Evolutionary conservation across 805 yeast species (phyloP).

Genomic region (Kodamaea laetipori): DNA sequence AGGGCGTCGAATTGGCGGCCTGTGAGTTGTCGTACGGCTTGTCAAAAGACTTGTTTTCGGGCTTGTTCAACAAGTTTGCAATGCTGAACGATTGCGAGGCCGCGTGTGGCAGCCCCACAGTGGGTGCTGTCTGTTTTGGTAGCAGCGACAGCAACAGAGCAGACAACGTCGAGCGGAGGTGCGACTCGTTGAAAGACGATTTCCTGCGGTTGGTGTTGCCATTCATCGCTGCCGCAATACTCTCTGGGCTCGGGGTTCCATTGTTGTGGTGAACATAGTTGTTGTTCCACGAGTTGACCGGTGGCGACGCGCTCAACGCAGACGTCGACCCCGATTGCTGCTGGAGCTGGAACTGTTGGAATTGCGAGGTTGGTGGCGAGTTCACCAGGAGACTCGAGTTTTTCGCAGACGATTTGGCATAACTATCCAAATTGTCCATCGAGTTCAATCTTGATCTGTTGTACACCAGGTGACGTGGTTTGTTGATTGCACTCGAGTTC

Average conservation of each 20-base stretch:
- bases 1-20: slow-evolving; percentile 15
- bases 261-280: slow-evolving; percentile 17
- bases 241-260: slow-evolving; percentile 14
- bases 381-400: slow-evolving; percentile 36
- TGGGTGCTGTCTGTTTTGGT: slow-evolving; percentile 8
- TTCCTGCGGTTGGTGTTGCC: slow-evolving; percentile 26
- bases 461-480: slow-evolving; percentile 29
- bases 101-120: slow-evolving; percentile 4
- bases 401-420: slow-evolving; percentile 42
- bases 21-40: slow-evolving; percentile 13
- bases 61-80: slow-evolving; percentile 17
- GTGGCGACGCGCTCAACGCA: slow-evolving; percentile 25
- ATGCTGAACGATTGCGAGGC: slow-evolving; percentile 16
- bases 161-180: slow-evolving; percentile 44
- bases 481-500: slow-evolving; percentile 18
- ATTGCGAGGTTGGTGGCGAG: slow-evolving; percentile 39
- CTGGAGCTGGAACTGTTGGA: slow-evolving; percentile 12
- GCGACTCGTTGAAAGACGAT: slow-evolving; percentile 46
- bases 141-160: slow-evolving; percentile 20
- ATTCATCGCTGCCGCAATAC: slow-evolving; percentile 8
- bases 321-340: slow-evolving; percentile 11
- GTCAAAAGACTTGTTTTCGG: no score
- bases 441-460: slow-evolving; percentile 45
- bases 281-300: slow-evolving; percentile 15
- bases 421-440: slow-evolving; percentile 44